Evolutionary conservation across 768 basidiomycete genomes (phyloP).

Genomic region (Trametes coccinea): DNA sequence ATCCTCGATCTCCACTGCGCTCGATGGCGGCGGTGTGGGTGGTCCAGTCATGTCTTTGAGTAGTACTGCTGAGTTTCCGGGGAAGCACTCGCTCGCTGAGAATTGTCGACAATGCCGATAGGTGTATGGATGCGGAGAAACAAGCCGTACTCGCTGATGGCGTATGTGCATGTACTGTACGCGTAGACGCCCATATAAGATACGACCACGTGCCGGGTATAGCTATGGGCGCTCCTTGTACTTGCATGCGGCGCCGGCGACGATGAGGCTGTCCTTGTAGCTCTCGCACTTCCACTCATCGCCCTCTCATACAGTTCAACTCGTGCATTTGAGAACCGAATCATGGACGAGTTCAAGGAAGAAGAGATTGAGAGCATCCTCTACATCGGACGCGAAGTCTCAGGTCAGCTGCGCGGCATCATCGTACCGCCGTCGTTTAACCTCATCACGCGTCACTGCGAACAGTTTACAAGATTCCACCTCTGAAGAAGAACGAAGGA

Average conservation of each 20-base stretch:
- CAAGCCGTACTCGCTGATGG: not conserved
- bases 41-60: conserved; percentile 54
- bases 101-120: no score
- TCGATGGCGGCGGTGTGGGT: conserved; percentile 63
- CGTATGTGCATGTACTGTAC: conserved; percentile 3
- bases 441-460: conserved; percentile 17
- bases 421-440: not conserved
- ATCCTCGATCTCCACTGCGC: conserved; percentile 57
- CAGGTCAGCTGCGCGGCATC: conserved; percentile 52
- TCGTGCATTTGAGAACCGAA: not conserved
- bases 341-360: conserved; percentile 52
- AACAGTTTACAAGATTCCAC: conserved; percentile 89
- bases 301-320: not conserved
- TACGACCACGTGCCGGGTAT: not conserved
- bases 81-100: no score
- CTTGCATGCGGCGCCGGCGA: not conserved
- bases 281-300: not conserved
- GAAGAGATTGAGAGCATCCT: conserved; percentile 85
- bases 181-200: conserved; percentile 3
- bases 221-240: conserved; percentile 3
- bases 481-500: conserved; percentile 82
- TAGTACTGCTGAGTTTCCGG: not conserved
- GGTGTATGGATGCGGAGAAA: not conserved
- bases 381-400: conserved; percentile 88
- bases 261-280: conserved; percentile 8